Base-by-base conservation (phyloP, 176 grass and related monocot genomes). In the Phragmites australis region DNA sequence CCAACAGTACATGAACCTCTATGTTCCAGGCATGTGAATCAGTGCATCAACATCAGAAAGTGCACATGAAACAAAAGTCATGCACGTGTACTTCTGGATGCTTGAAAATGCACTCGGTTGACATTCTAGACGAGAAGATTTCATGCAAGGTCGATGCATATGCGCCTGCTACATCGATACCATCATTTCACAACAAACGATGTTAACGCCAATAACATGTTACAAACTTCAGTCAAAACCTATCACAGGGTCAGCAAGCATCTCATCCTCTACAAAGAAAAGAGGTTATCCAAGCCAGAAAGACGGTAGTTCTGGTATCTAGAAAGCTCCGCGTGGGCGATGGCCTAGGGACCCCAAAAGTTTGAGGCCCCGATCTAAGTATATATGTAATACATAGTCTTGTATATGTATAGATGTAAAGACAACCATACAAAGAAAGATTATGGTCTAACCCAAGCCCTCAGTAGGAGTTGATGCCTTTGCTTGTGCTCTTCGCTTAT, bases 81-180 rank as follows among this genome's bases (percentile, higher is more conserved):
- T n/a, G 29, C 76, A 74, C 39, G 68, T 37, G 19, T 73, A 6
- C 15, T 86, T 86, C 76, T 74, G 74, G 84, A 86, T 22, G 69
- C 63, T 74, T 81, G 27, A 55, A 80, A 74, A 81, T 62, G 31
- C 34, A 46, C 27, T 0, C 4, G 26, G 39, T 67, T 74, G 69
- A 66, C 77, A 48, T 67, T 80, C 37, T 54, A 65, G 60, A 67
- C 1, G 12, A 2, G 83, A 85, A 85, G 55, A 85, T 68, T 9
- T 14, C 57, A 48, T 37, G 40, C 14, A 46, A 25, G 17, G 29
- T 14, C 2, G 12, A 73, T 58, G 78, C 21, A 27, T n/a, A 67
- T 21, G 40, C 21, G 80, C 59, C 59, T 11, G 59, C 40, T 58
- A 57, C 63, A 68, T 63, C 58, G 8, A 22, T 66, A 79, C 8